Evolutionary conservation across 345 rosid species (phyloP).

Genomic region (Camelina hispida): DNA sequence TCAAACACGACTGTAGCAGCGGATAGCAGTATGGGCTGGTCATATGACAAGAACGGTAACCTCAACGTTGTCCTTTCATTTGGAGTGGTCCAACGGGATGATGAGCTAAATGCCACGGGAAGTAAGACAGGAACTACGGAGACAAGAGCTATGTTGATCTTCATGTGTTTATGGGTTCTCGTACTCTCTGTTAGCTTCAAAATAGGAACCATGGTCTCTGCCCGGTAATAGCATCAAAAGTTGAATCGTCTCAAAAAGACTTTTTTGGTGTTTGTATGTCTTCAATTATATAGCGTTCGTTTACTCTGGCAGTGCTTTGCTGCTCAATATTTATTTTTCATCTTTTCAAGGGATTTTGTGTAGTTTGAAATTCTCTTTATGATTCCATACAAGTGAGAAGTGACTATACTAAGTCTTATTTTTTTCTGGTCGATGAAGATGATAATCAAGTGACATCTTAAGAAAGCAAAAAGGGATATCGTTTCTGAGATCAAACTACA

Average conservation of each 20-base stretch:
- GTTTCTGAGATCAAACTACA: too few species aligned
- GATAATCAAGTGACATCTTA: too few species aligned
- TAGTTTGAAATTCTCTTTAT: conserved; percentile 26
- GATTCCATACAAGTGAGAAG: too few species aligned
- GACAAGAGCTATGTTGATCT: conserved; percentile 56
- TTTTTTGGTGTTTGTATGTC: conserved; percentile 35
- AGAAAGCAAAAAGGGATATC: too few species aligned
- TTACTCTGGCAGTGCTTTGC: conserved; percentile 43
- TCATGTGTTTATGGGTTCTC: conserved; percentile 70
- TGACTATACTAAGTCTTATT: too few species aligned
- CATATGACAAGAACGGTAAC: conserved; percentile 67
- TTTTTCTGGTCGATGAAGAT: too few species aligned
- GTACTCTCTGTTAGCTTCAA: conserved; percentile 70
- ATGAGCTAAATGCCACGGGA: conserved; percentile 27
- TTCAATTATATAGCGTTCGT: conserved; percentile 30
- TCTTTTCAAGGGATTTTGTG: conserved; percentile 16
- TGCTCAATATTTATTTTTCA: conserved; percentile 27
- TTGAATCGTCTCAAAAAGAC: conserved; percentile 7
- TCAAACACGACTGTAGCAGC: conserved; percentile 44
- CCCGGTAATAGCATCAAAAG: conserved; percentile 53
- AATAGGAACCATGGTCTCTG: conserved; percentile 56
- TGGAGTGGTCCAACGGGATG: conserved; percentile 48
- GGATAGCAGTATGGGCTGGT: conserved; percentile 60
- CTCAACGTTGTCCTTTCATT: conserved; percentile 70
- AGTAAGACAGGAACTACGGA: conserved; percentile 48